A percentile compares a stretch with the other conserved stretches of the same genome.
phyloP scores from a whole-genome alignment of 352 stramenopile species.

The Globisporangium spiculum region DNA sequence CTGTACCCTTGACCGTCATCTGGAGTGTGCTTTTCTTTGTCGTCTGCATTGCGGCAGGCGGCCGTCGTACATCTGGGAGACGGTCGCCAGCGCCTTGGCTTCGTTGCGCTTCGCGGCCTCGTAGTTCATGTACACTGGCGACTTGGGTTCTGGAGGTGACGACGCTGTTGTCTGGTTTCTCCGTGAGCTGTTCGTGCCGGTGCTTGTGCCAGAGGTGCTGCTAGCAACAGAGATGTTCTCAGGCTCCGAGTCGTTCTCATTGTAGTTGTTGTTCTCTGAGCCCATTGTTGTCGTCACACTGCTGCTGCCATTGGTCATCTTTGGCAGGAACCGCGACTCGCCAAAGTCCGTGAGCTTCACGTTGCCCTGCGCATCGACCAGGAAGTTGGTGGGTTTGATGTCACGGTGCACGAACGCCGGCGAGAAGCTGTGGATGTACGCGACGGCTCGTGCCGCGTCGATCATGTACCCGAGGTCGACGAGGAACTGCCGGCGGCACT shows the following conservation, averaged over 20 bases:
- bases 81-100: not conserved
- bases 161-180: not conserved
- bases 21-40: not conserved
- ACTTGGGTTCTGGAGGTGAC: not conserved
- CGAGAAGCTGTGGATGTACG: slow-evolving; percentile 65
- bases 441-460: slow-evolving; percentile 50
- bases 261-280: not conserved
- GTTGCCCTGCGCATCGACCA: not conserved
- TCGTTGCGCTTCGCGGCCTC: not conserved
- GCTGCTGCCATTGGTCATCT: not conserved
- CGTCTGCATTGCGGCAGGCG: not conserved
- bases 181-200: not conserved
- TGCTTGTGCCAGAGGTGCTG: not conserved
- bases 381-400: no score
- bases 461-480: slow-evolving; percentile 64
- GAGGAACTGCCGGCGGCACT: slow-evolving; percentile 41
- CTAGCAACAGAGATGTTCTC: not conserved
- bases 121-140: not conserved
- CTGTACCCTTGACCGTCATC: slow-evolving; percentile 64
- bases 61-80: not conserved
- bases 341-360: slow-evolving; percentile 85
- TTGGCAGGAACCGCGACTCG: slow-evolving; percentile 25
- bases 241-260: not conserved
- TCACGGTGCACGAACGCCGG: slow-evolving; percentile 48
- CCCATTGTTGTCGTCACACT: no score